Evolutionary conservation across 2,329 filamentous ascomycete species (phyloP).

Genomic region (Stagonosporopsis chrysanthemi): DNA sequence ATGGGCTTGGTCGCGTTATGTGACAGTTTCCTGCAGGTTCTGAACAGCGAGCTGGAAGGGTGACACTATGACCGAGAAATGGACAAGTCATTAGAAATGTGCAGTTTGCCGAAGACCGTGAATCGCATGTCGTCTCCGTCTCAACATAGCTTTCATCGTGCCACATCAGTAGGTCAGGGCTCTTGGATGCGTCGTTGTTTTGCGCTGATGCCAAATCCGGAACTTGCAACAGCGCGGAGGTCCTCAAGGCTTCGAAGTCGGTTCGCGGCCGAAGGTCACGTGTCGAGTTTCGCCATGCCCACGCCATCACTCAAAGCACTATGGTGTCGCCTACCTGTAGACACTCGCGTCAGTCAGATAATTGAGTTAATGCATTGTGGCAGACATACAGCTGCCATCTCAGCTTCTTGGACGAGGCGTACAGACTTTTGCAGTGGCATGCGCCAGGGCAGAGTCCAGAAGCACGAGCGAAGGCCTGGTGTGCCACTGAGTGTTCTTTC

Average conservation of each 20-base stretch:
- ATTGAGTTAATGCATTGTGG: no score
- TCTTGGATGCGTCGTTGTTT: not conserved
- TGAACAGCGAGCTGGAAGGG: not conserved
- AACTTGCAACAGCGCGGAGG: not conserved
- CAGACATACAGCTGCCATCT: not conserved
- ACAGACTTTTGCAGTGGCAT: slow-evolving; percentile 12
- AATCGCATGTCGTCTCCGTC: not conserved
- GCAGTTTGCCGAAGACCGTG: not conserved
- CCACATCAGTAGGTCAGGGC: not conserved
- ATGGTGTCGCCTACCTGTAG: not conserved
- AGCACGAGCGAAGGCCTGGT: slow-evolving; percentile 20
- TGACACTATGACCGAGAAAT: not conserved
- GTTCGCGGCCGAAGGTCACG: not conserved
- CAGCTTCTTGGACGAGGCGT: not conserved
- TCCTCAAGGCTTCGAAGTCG: not conserved
- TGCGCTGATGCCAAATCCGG: not conserved
- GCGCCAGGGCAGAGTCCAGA: slow-evolving; percentile 28
- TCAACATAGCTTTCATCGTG: not conserved
- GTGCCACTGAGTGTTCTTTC: slow-evolving; percentile 11
- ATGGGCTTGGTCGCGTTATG: not conserved
- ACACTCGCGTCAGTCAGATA: not conserved
- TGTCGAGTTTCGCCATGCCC: not conserved
- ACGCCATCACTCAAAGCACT: not conserved
- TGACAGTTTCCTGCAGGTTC: not conserved
- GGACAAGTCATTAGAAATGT: not conserved